Percentiles rank a stretch among this genome's conserved stretches.
Evolutionary conservation across 345 rosid species (phyloP).

Genomic region (Sonneratia alba): DNA sequence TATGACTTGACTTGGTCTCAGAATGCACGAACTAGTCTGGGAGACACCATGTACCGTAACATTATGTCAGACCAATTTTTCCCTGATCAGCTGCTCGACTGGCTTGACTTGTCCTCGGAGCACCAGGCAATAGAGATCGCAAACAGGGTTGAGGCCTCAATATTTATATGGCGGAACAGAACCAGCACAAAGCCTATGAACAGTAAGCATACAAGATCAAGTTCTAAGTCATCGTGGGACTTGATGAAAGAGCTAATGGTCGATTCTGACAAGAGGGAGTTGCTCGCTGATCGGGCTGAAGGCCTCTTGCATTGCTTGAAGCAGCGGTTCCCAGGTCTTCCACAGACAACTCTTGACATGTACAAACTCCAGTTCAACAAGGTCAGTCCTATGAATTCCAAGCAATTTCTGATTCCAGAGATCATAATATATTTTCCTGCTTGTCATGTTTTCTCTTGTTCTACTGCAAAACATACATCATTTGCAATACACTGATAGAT

Average conservation of each 20-base stretch:
- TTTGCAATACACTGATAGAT: too few relatives aligned
- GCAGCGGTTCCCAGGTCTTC: slow-evolving; percentile 11
- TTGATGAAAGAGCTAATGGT: slow-evolving; percentile 9
- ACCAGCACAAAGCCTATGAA: neutral
- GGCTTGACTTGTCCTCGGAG: slow-evolving; percentile 14
- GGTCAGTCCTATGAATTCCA: slow-evolving; percentile 1
- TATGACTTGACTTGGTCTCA: neutral
- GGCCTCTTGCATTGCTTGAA: slow-evolving; percentile 10
- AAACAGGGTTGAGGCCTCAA: slow-evolving; percentile 11
- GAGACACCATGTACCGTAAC: slow-evolving; percentile 10
- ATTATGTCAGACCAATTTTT: slow-evolving; percentile 13
- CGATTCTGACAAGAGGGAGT: slow-evolving; percentile 10
- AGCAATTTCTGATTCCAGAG: neutral
- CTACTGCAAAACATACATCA: neutral
- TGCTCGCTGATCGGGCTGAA: slow-evolving; percentile 11
- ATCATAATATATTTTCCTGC: neutral
- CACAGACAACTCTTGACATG: slow-evolving; percentile 13
- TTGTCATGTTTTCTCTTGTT: neutral
- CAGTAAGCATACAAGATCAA: neutral
- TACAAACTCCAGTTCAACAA: slow-evolving; percentile 14
- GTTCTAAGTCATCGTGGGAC: slow-evolving; percentile 11
- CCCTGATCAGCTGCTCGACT: slow-evolving; percentile 11
- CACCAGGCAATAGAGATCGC: slow-evolving; percentile 13
- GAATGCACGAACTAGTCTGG: slow-evolving; percentile 8
- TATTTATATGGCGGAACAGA: slow-evolving; percentile 9